Percentiles rank a stretch among this genome's conserved stretches.
Conservation (phyloP, 495 filamentous ascomycete species). For the Parathielavia appendiculata region DNA sequence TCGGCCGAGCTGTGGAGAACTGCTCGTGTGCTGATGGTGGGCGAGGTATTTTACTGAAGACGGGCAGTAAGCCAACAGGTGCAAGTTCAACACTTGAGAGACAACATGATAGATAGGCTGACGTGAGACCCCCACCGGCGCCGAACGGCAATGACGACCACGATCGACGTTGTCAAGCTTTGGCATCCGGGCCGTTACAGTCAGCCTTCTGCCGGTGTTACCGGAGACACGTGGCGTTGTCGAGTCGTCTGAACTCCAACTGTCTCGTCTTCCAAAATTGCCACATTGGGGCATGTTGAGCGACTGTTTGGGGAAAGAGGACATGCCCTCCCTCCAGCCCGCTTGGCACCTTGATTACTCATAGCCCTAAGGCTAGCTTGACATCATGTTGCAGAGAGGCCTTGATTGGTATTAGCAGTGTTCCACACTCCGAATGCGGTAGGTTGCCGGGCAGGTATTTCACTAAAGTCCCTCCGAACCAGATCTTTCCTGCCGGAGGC, state of each 20-base stretch:
- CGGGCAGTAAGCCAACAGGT: neutral
- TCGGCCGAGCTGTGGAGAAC: slow-evolving; percentile 51
- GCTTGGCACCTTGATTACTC: slow-evolving; percentile 1
- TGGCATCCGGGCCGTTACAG: too few species aligned
- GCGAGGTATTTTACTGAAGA: slow-evolving; percentile 48
- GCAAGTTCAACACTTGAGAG: neutral
- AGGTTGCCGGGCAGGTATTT: slow-evolving; percentile 15
- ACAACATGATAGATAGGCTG: slow-evolving; percentile 2
- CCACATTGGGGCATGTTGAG: neutral
- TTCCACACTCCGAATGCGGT: slow-evolving; percentile 7
- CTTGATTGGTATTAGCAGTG: slow-evolving; percentile 3
- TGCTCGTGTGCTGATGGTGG: slow-evolving; percentile 53
- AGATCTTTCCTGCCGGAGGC: neutral
- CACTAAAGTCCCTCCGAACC: neutral
- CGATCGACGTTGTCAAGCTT: too few species aligned
- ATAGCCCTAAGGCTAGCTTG: slow-evolving; percentile 5
- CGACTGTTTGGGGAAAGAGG: neutral
- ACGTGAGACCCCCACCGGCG: slow-evolving; percentile 11
- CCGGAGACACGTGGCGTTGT: too few species aligned
- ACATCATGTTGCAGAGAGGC: neutral
- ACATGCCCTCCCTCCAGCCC: neutral
- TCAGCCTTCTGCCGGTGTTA: too few species aligned
- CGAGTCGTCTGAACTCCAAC: too few species aligned
- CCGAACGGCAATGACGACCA: neutral
- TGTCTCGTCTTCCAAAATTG: neutral